A percentile compares a stretch with the other conserved stretches of the same genome.
Evolutionary conservation across 2,329 filamentous ascomycete genomes (phyloP).

Genomic region (Sordariomycetes sp.): DNA sequence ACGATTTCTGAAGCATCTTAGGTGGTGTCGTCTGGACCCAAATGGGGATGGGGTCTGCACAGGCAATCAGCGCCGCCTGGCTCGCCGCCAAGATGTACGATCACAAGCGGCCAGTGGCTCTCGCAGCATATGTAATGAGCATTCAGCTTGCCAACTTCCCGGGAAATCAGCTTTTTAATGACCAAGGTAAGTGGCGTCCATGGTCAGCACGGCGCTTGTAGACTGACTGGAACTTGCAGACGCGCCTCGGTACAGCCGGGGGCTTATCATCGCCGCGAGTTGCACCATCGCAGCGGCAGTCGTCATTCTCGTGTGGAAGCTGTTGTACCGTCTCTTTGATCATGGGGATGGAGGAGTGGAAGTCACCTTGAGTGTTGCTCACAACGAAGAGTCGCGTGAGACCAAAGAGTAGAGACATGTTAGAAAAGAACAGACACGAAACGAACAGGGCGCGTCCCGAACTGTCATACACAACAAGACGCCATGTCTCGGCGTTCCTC

Average conservation of each 20-base stretch:
- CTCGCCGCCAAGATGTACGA: constrained; percentile 18
- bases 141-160: constrained; percentile 19
- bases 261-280: constrained; percentile 13
- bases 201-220: too few species aligned
- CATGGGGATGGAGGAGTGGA: constrained; percentile 15
- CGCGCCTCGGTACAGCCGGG: constrained; percentile 14
- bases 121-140: constrained; percentile 20
- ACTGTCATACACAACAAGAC: too few species aligned
- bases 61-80: constrained; percentile 20
- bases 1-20: constrained; percentile 3
- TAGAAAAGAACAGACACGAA: too few species aligned
- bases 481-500: too few species aligned
- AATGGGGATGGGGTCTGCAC: constrained; percentile 19
- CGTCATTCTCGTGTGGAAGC: constrained; percentile 17
- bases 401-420: too few species aligned
- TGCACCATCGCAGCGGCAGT: constrained; percentile 14
- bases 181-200: too few species aligned
- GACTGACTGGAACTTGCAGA: constrained; percentile 7
- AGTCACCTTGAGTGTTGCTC: constrained; percentile 19
- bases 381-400: too few species aligned
- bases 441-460: too few species aligned
- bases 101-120: constrained; percentile 15
- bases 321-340: constrained; percentile 16
- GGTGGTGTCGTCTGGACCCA: constrained; percentile 19
- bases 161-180: constrained; percentile 17